Conservation (phyloP, 2,329 filamentous ascomycete species). For the Dothidotthia symphoricarpi region DNA sequence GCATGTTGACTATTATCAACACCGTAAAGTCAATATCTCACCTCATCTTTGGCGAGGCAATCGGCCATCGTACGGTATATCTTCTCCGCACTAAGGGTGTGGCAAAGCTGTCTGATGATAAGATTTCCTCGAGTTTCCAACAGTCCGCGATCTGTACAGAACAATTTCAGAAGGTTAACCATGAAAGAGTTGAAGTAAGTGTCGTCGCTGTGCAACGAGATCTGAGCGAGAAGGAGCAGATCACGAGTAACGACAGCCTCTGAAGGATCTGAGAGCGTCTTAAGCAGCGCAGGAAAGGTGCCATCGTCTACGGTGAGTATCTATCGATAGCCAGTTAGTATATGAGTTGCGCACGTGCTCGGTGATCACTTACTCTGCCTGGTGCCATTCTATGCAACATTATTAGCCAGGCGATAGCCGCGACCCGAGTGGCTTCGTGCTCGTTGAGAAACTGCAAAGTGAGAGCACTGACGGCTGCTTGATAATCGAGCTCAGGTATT, state of each 20-base stretch:
- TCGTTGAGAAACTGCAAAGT: slow-evolving; percentile 95
- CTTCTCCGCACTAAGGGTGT: slow-evolving; percentile 87
- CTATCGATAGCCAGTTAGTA: slow-evolving; percentile 18
- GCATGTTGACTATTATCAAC: background rate
- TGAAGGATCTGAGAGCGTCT: slow-evolving; percentile 91
- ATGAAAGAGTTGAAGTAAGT: slow-evolving; percentile 98
- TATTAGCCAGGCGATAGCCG: slow-evolving; percentile 91
- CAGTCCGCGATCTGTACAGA: slow-evolving; percentile 87
- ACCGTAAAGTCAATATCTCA: slow-evolving; percentile 14
- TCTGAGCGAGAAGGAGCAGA: slow-evolving; percentile 88
- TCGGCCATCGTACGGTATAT: slow-evolving; percentile 96
- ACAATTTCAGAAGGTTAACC: slow-evolving; percentile 92
- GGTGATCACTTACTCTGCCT: slow-evolving; percentile 62
- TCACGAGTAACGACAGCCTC: slow-evolving; percentile 96
- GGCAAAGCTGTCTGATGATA: slow-evolving; percentile 91
- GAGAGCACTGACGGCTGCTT: slow-evolving; percentile 87
- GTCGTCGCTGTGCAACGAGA: slow-evolving; percentile 93
- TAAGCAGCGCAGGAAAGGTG: slow-evolving; percentile 91
- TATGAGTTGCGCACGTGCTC: too few relatives aligned
- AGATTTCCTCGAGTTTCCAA: slow-evolving; percentile 91
- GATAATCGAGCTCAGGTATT: slow-evolving; percentile 81
- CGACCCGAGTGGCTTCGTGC: slow-evolving; percentile 91
- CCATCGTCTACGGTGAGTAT: slow-evolving; percentile 90
- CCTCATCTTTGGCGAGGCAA: slow-evolving; percentile 91
- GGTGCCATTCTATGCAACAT: slow-evolving; percentile 97